Percentiles rank a stretch among this genome's conserved stretches.
These are phyloP conservation scores for Taxawa tesnikishii DNA, from an alignment of 2,329 filamentous ascomycete species.

Conservation along the genomic window DNA sequence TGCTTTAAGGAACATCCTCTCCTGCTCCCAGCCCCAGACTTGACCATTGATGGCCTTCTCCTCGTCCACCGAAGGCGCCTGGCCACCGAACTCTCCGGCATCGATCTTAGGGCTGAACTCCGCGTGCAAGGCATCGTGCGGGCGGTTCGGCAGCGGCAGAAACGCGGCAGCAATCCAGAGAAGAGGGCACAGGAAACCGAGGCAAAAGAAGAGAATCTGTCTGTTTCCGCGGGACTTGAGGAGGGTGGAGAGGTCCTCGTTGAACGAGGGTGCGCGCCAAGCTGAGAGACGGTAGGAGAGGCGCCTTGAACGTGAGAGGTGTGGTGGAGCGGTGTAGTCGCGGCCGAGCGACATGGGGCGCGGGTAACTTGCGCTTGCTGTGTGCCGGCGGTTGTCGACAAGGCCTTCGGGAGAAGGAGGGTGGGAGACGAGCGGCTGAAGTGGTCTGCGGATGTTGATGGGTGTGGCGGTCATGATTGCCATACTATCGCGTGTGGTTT, in stretches of 20 bases:
- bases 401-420: not conserved
- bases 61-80: slow-evolving; percentile 3
- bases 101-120: too few species aligned
- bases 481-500: slow-evolving; percentile 9
- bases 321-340: slow-evolving; percentile 14
- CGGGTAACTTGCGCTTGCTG: slow-evolving; percentile 1
- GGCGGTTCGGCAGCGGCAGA: slow-evolving; percentile 19
- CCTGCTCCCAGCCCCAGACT: slow-evolving; percentile 15
- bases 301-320: slow-evolving; percentile 14
- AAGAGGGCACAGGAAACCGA: slow-evolving; percentile 22
- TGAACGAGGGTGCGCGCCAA: slow-evolving; percentile 22
- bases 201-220: slow-evolving; percentile 21
- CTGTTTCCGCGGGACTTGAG: slow-evolving; percentile 19
- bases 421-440: slow-evolving; percentile 3
- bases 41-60: slow-evolving; percentile 1
- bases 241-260: slow-evolving; percentile 20
- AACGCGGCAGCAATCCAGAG: slow-evolving; percentile 22
- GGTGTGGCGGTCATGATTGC: slow-evolving; percentile 4
- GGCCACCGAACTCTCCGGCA: slow-evolving; percentile 1
- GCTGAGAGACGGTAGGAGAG: slow-evolving; percentile 14
- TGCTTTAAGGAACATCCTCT: slow-evolving; percentile 19
- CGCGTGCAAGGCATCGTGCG: slow-evolving; percentile 12
- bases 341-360: slow-evolving; percentile 6
- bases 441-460: not conserved
- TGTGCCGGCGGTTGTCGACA: not conserved